A percentile compares a stretch with the other conserved stretches of the same genome.
Conservation (phyloP, 306 rosid species). For the Fragaria iinumae region DNA sequence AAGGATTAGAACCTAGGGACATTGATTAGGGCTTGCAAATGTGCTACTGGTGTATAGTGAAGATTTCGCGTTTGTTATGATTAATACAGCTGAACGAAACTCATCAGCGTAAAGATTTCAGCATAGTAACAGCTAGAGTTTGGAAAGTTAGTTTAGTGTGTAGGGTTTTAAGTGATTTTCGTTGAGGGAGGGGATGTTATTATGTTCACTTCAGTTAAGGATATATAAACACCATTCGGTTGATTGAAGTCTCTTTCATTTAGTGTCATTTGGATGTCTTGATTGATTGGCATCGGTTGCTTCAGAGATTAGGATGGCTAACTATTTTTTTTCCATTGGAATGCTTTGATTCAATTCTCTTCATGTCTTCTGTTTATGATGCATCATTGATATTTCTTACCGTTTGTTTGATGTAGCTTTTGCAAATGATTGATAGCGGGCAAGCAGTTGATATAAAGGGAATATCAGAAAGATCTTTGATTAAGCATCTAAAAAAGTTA, state of each 20-base stretch:
- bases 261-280: background rate
- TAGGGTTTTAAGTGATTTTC: background rate
- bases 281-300: background rate
- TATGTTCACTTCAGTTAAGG: background rate
- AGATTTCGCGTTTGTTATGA: background rate
- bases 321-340: background rate
- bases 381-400: conserved; percentile 7
- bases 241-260: background rate
- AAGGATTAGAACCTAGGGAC: background rate
- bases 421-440: conserved; percentile 88
- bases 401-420: conserved; percentile 46
- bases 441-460: conserved; percentile 95
- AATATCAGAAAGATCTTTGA: conserved; percentile 60
- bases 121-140: background rate
- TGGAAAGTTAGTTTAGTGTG: background rate
- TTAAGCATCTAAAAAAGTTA: conserved; percentile 66
- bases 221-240: background rate
- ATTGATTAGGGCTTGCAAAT: background rate
- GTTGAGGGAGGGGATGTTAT: background rate
- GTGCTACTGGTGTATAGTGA: background rate
- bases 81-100: background rate
- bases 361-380: background rate
- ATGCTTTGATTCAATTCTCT: background rate
- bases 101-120: background rate
- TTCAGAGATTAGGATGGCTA: background rate